phyloP scores from a whole-genome alignment of 768 basidiomycete genomes.

The Trametes meyenii region DNA sequence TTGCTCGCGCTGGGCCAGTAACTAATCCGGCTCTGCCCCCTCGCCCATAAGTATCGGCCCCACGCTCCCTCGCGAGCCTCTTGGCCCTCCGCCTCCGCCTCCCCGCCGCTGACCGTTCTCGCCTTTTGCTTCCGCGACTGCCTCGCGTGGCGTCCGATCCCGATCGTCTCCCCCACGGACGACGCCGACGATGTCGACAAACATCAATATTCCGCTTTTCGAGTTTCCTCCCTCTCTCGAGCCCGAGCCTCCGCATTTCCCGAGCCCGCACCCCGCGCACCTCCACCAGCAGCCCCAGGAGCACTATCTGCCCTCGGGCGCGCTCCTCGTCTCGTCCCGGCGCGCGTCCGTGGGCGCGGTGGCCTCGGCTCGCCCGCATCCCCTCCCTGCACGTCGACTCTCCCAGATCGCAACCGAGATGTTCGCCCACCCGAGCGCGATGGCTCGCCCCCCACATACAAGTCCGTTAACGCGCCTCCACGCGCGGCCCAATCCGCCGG shows the following conservation, averaged over 20 bases:
- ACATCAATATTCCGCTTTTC: constrained; percentile 21
- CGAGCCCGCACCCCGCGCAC: background rate
- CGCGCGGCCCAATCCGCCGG: background rate
- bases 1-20: background rate
- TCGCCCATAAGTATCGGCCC: constrained; percentile 1
- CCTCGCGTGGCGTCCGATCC: constrained; percentile 8
- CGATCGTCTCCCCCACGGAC: background rate
- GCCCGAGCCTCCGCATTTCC: background rate
- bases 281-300: background rate
- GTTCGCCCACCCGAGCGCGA: too few relatives aligned
- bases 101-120: background rate
- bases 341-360: background rate
- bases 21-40: background rate
- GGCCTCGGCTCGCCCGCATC: background rate
- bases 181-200: background rate
- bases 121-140: background rate
- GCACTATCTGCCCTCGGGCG: constrained; percentile 4
- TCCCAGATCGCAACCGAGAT: too few relatives aligned
- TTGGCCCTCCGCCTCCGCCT: background rate
- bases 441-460: too few relatives aligned
- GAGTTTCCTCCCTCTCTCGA: constrained; percentile 20
- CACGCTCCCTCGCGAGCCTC: background rate
- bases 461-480: too few relatives aligned
- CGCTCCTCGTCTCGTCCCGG: background rate
- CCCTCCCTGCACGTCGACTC: background rate